Base-by-base conservation (phyloP, 2,329 filamentous ascomycete species). In the Colletotrichum zoysiae region DNA sequence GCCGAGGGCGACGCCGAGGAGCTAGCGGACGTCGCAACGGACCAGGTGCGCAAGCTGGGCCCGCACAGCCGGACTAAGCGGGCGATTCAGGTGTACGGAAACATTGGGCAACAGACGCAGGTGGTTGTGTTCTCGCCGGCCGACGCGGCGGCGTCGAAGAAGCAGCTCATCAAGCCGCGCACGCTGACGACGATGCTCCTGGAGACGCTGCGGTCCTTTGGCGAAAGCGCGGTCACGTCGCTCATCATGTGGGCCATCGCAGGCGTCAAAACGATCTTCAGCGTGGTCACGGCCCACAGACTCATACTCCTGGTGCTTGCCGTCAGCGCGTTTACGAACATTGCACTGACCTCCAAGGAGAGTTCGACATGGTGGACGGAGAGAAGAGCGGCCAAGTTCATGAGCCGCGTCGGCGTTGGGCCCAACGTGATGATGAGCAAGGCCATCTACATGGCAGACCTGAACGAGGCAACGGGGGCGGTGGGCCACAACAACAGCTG, bases 331-430 rank as follows among this genome's bases (percentile, higher is more conserved):
- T 77, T 94, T 14, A 87, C 90, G 60, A 98, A 98, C 78, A 81
- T 92, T 30, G 87, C 95, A 75, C 90, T 95, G 78, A 91, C 93
- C 0, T 93, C 92, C 16, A 89, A 91, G 74, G 91, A 94, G 78
- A 89, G 89, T 8, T 90, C 91, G 76, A 86, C 88, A 2, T 98
- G 95, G 95, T 97, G 93, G 92, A 87, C 89, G 57, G 95, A 98
- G 82, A 89, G 94, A 69, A 91, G 89, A 71, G 94, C 95, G 1
- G 88, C 88, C 20, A 91, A 87, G 51, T 97, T 95, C 80, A 96
- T 99, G 94, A 85, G 86, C 44, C 87, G 91, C 16, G 83, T 98
- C 18, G 95, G 95, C 12, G 90, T 98, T 9, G 88, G 89, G 3
- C 94, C 95, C 9, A 92, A 97, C 75, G 82, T 87, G 26, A 88